A percentile compares a stretch with the other conserved stretches of the same genome.
phyloP scores from a whole-genome alignment of 2,329 filamentous ascomycete species.

The Myotisia sp. region DNA sequence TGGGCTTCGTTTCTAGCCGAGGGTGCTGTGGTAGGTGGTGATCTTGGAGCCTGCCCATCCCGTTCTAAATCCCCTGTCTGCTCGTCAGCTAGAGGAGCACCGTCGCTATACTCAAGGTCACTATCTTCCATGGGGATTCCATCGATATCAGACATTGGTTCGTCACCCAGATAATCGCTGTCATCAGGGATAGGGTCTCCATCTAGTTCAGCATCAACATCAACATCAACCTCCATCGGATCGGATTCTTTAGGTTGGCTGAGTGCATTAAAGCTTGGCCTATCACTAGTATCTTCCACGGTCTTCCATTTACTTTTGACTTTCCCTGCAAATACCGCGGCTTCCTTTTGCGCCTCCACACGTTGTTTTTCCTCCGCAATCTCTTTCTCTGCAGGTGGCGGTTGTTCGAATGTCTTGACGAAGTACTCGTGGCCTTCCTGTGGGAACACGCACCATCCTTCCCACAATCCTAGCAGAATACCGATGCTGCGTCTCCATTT shows the following conservation, averaged over 20 bases:
- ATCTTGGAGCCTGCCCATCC: constrained; percentile 10
- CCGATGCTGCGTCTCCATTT: constrained; percentile 71
- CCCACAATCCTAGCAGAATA: constrained; percentile 55
- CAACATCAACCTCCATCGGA: constrained; percentile 20
- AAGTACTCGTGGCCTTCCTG: constrained; percentile 59
- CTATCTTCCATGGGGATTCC: constrained; percentile 35
- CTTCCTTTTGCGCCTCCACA: constrained; percentile 27
- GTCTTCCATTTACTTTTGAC: constrained; percentile 34
- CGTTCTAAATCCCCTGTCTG: constrained; percentile 22
- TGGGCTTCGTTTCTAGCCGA: constrained; percentile 15
- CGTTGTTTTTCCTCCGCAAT: constrained; percentile 31
- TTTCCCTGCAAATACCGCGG: constrained; percentile 23
- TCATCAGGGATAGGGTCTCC: constrained; percentile 23
- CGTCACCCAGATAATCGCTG: constrained; percentile 31
- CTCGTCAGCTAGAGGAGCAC: constrained; percentile 28
- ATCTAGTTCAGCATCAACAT: constrained; percentile 21
- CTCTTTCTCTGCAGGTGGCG: constrained; percentile 41
- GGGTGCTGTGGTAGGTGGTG: constrained; percentile 5
- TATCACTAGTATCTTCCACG: constrained; percentile 29
- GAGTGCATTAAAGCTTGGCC: constrained; percentile 8
- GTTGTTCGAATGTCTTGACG: constrained; percentile 54
- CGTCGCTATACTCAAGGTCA: constrained; percentile 37
- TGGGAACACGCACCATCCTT: constrained; percentile 53
- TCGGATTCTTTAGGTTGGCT: constrained; percentile 6
- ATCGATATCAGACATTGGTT: constrained; percentile 31